These are phyloP conservation scores for Sphagnum tenellum DNA, from an alignment of 225 moss, liverwort and hornwort genomes.

Conservation along the genomic window DNA sequence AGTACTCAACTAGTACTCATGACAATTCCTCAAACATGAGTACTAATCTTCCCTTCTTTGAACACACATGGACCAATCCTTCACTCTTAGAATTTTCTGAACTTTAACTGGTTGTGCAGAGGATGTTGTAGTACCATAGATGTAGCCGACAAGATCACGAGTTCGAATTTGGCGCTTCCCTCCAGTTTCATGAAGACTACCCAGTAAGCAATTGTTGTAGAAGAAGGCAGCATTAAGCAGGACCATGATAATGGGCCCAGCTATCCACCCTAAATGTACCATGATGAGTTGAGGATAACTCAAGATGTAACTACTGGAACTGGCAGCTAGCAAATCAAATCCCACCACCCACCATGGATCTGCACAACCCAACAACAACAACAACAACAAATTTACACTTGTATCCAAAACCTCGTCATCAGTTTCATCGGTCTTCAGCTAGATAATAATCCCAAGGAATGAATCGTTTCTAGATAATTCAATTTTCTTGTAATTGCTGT, in stretches of 20 bases:
- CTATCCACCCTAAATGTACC: conserved; percentile 34
- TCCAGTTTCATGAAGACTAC: conserved; percentile 32
- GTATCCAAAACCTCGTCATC: too few relatives aligned
- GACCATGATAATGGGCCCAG: conserved; percentile 13
- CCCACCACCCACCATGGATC: conserved; percentile 38
- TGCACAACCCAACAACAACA: conserved; percentile 5
- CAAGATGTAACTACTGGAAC: conserved; percentile 24
- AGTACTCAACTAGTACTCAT: too few relatives aligned
- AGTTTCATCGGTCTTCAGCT: too few relatives aligned
- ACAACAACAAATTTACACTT: too few relatives aligned
- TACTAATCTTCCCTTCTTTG: too few relatives aligned
- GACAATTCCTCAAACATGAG: too few relatives aligned
- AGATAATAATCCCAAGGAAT: too few relatives aligned
- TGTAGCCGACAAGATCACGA: conserved; percentile 36
- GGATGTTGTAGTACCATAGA: conserved; percentile 30
- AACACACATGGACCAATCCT: too few relatives aligned
- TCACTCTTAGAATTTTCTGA: too few relatives aligned
- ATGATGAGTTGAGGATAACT: conserved; percentile 40
- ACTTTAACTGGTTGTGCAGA: too few relatives aligned
- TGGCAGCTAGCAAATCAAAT: conserved; percentile 23
- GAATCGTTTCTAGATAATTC: too few relatives aligned
- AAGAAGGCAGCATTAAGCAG: conserved; percentile 17
- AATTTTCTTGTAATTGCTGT: too few relatives aligned
- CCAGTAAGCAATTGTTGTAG: conserved; percentile 45
- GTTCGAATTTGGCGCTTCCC: conserved; percentile 48